Evolutionary conservation across 1,284 basidiomycete species (phyloP), one percentile per base, ranked within the genome.

Genomic region (Stygiomarasmius scandens): DNA sequence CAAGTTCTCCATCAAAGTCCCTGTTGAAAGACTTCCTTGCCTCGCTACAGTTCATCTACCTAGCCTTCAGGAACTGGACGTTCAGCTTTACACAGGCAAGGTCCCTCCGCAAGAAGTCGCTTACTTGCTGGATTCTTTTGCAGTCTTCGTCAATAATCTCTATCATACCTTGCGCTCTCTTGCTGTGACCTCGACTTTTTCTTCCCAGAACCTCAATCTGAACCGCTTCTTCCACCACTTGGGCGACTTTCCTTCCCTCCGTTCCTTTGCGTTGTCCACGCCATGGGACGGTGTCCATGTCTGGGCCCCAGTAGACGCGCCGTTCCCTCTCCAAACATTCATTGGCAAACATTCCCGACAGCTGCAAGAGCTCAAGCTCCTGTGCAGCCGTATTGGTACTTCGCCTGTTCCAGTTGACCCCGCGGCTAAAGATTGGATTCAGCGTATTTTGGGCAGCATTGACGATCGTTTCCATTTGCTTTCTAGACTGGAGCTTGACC

Each of bases 201-300:
- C 68, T 1, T 78, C 74, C 5, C 66, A 63, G 48, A 65, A 71
- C 43, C 72, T 80, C 43, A 72, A 76, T 60, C 64, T 80, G 11
- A 64, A 68, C 51, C 65, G 62, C n/a, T 69, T 80, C 48, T 75
- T 77, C 60, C 57, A 61, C 16, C 60, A 62, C 38, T 64, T 78
- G 41, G 76, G 74, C 0, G 64, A 58, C 10, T 77, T 77, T 36
- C 73, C 75, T 19, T 65, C 54, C 36, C 69, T 80, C 12, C 66
- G 54, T n/a, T 64, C 70, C 0, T 66, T 79, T 43, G 58, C 67
- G 0, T 63, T 80, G 14, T 74, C 70, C 32, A 75, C 78, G 19
- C 77, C 78, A 6, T 77, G 73, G 51, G 72, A 79, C 36, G 77
- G 77, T 8, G 65, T 63, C 5, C 75, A 78, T 34, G 68, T 80